Conservation (phyloP, 1,139 yeast genomes). For the Taphrina betulina region DNA sequence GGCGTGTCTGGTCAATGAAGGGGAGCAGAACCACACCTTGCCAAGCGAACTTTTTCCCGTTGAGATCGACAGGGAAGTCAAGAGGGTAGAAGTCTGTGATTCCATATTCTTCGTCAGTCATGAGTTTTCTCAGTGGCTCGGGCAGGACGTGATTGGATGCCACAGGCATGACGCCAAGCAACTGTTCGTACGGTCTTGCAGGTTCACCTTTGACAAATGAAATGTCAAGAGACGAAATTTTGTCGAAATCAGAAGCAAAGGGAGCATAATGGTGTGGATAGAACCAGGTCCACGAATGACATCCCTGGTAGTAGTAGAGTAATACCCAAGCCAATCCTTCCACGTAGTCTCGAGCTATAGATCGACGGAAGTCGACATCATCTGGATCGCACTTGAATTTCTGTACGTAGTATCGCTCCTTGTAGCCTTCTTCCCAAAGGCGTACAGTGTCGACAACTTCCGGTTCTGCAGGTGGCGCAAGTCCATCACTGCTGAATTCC, state of each 20-base stretch:
- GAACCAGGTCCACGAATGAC: conserved; percentile 98
- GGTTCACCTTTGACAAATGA: conserved; percentile 73
- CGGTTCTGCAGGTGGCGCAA: conserved; percentile 14
- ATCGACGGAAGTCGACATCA: conserved; percentile 59
- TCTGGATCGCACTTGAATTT: conserved; percentile 67
- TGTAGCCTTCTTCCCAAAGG: conserved; percentile 85
- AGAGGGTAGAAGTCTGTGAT: conserved; percentile 90
- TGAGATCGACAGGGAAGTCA: conserved; percentile 87
- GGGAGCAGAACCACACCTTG: conserved; percentile 90
- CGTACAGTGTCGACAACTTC: conserved; percentile 55
- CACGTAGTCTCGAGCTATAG: conserved; percentile 70
- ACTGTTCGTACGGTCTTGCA: conserved; percentile 89
- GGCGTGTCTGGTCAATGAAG: conserved; percentile 78
- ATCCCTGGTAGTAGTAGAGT: conserved; percentile 91
- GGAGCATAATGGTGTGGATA: conserved; percentile 98
- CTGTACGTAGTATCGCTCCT: conserved; percentile 70
- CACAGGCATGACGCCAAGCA: conserved; percentile 96
- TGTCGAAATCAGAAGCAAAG: conserved; percentile 80
- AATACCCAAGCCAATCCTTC: conserved; percentile 97
- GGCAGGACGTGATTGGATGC: conserved; percentile 86
- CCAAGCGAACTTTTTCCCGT: conserved; percentile 94
- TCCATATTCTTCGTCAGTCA: conserved; percentile 77
- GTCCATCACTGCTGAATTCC: conserved; percentile 22
- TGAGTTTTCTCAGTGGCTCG: conserved; percentile 72
- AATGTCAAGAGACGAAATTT: conserved; percentile 60